Evolutionary conservation across 208 protist species (phyloP).

Genomic region (Borovskyia barvae): DNA sequence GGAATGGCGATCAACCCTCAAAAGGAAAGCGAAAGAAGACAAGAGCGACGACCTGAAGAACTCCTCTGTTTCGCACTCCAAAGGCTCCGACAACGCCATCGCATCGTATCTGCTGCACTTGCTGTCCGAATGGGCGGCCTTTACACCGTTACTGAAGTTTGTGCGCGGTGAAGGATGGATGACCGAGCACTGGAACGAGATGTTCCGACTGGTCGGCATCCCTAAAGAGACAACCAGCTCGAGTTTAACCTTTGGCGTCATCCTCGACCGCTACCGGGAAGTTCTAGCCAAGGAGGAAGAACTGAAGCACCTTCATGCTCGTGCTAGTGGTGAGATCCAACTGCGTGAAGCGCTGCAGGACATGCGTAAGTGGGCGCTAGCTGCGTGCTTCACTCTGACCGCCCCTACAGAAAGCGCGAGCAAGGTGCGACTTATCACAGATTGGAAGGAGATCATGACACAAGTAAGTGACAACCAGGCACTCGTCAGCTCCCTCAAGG

Average conservation of each 20-base stretch:
- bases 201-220: conserved; percentile 91
- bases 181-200: conserved; percentile 95
- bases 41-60: not conserved
- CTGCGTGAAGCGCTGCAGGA: conserved; percentile 95
- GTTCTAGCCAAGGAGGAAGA: conserved; percentile 81
- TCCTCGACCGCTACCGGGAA: conserved; percentile 74
- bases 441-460: conserved; percentile 97
- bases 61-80: not conserved
- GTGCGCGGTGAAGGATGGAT: conserved; percentile 95
- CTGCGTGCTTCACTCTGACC: conserved; percentile 88
- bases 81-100: conserved; percentile 37
- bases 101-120: conserved; percentile 66
- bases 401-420: conserved; percentile 41
- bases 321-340: conserved; percentile 94
- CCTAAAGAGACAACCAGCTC: conserved; percentile 71
- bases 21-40: conserved; percentile 11
- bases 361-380: conserved; percentile 89
- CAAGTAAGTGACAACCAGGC: conserved; percentile 96
- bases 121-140: conserved; percentile 61
- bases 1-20: conserved; percentile 72
- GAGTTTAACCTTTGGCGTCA: conserved; percentile 87
- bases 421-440: conserved; percentile 94
- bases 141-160: conserved; percentile 86
- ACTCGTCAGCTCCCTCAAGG: conserved; percentile 94
- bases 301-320: conserved; percentile 91